These are phyloP conservation scores for Saccharomycopsis fodiens DNA, from an alignment of 805 yeast species.

Conservation along the genomic window DNA sequence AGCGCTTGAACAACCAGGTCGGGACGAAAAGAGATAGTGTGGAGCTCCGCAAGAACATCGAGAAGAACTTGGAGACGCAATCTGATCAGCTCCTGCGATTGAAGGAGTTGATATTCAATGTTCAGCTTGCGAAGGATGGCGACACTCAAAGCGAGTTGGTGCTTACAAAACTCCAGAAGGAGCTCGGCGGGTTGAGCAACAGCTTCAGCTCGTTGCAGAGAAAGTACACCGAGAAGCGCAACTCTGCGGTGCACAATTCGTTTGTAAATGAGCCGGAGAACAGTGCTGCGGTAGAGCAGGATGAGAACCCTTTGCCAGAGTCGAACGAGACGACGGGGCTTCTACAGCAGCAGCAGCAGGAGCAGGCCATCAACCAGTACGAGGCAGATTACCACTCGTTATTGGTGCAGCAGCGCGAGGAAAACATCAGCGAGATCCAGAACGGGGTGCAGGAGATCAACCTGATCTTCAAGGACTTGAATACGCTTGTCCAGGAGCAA, in stretches of 20 bases:
- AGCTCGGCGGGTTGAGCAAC: constrained; percentile 44
- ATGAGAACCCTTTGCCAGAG: constrained; percentile 22
- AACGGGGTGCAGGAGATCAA: constrained; percentile 81
- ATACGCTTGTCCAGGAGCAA: constrained; percentile 72
- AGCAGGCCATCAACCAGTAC: constrained; percentile 34
- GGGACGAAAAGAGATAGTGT: constrained; percentile 46
- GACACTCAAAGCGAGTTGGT: constrained; percentile 16
- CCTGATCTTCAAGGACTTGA: constrained; percentile 75
- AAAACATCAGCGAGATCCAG: constrained; percentile 64
- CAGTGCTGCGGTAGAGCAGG: constrained; percentile 4
- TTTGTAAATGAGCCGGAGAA: constrained; percentile 19
- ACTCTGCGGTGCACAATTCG: constrained; percentile 31
- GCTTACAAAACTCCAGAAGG: constrained; percentile 39
- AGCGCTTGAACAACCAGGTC: constrained; percentile 39
- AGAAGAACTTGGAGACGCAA: constrained; percentile 21
- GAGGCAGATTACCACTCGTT: constrained; percentile 58
- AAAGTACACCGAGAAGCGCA: constrained; percentile 42
- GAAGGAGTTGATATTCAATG: constrained; percentile 18
- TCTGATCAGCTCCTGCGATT: constrained; percentile 24
- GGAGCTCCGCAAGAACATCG: constrained; percentile 30
- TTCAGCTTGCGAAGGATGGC: constrained; percentile 12
- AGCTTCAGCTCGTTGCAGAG: constrained; percentile 37
- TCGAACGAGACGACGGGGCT: constrained; percentile 5
- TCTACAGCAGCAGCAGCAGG: constrained; percentile 26
- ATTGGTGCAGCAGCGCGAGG: constrained; percentile 63